Percentiles rank a stretch among this genome's conserved stretches.
phyloP scores from a whole-genome alignment of 108 stramenopile genomes.

The Skeletonema costatum region DNA sequence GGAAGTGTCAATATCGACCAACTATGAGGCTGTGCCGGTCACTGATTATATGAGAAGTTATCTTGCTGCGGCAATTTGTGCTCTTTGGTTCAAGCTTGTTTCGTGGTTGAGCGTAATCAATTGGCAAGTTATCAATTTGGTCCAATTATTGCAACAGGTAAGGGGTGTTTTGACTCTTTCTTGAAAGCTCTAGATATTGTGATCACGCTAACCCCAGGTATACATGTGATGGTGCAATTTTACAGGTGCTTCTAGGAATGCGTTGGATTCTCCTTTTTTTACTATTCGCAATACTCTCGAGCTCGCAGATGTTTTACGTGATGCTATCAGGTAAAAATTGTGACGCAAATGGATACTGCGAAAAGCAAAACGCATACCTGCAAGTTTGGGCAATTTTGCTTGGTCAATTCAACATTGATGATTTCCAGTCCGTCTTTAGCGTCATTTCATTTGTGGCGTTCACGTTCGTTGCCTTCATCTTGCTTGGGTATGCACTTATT shows the following conservation, averaged over 20 bases:
- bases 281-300: constrained; percentile 42
- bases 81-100: constrained; percentile 43
- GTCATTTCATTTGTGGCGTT: constrained; percentile 48
- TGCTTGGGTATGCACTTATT: constrained; percentile 44
- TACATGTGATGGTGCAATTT: neutral
- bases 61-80: constrained; percentile 48
- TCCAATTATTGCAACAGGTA: constrained; percentile 42
- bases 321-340: constrained; percentile 52
- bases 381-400: constrained; percentile 52
- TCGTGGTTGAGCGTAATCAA: constrained; percentile 56
- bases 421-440: constrained; percentile 40
- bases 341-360: constrained; percentile 44
- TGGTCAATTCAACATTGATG: constrained; percentile 43
- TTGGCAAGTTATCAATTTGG: constrained; percentile 55
- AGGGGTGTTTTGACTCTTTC: constrained; percentile 14
- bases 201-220: neutral
- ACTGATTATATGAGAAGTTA: constrained; percentile 55
- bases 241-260: constrained; percentile 42
- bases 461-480: constrained; percentile 38
- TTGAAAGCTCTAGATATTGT: neutral
- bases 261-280: constrained; percentile 52
- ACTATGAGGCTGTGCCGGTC: constrained; percentile 21
- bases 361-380: constrained; percentile 48
- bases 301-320: constrained; percentile 55
- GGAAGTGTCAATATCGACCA: constrained; percentile 28